A percentile compares a stretch with the other conserved stretches of the same genome.
Evolutionary conservation across 139 green algal species (phyloP).

Genomic region (Closterium sp.): DNA sequence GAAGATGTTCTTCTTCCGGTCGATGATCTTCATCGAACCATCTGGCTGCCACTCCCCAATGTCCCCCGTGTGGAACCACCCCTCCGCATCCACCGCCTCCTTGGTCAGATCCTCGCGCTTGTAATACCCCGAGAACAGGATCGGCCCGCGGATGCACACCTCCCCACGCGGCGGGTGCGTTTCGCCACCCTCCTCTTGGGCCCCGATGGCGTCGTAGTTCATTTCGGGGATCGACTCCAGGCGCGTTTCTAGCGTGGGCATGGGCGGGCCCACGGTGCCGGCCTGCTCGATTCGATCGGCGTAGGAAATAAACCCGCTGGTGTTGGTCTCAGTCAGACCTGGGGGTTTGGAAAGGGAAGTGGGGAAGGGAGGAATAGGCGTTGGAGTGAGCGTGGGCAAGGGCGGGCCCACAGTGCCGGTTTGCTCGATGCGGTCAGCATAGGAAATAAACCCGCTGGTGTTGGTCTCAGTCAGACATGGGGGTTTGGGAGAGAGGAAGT

Average conservation of each 20-base stretch:
- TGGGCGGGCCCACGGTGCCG: not conserved
- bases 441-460: not conserved
- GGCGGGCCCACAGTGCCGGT: not conserved
- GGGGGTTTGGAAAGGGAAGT: no score
- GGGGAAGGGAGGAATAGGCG: no score
- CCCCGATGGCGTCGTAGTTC: slow-evolving; percentile 83
- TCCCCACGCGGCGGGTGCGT: slow-evolving; percentile 71
- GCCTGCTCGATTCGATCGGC: not conserved
- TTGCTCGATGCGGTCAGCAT: not conserved
- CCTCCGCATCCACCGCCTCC: slow-evolving; percentile 90
- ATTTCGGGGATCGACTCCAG: slow-evolving; percentile 95
- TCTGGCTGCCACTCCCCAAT: slow-evolving; percentile 74
- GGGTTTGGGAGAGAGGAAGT: not conserved
- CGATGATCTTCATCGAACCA: slow-evolving; percentile 86
- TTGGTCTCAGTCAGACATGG: not conserved
- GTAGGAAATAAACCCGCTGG: not conserved
- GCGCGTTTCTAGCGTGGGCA: slow-evolving; percentile 22
- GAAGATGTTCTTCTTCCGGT: slow-evolving; percentile 99
- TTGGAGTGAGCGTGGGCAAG: not conserved
- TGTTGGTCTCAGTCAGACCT: not conserved
- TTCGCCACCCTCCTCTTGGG: slow-evolving; percentile 41
- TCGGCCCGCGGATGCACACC: slow-evolving; percentile 78
- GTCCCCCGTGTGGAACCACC: slow-evolving; percentile 64
- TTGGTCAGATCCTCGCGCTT: slow-evolving; percentile 75
- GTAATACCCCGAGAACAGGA: slow-evolving; percentile 91